Base-by-base conservation (phyloP, 2,329 filamentous ascomycete species). In the Madurella mycetomatis region DNA sequence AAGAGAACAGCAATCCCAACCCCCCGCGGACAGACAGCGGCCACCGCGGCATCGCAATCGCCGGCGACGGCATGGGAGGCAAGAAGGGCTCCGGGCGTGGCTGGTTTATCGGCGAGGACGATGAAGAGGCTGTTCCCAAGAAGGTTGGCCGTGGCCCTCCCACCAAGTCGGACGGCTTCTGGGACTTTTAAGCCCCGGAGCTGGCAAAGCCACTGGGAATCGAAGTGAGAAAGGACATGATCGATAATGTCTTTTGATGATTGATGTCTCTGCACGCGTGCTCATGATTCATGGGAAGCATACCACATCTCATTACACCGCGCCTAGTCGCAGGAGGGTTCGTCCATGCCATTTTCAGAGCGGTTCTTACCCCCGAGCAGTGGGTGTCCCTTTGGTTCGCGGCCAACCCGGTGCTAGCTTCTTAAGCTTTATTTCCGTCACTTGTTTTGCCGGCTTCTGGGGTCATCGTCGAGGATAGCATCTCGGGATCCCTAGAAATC, bases 21-120 rank as follows among this genome's bases (percentile, higher is more conserved):
- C 45, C 55, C 56, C 47, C 45, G 25, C 54, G 55, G 34, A 57
- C 54, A 12, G 55, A 54, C 5, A 57, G 55, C 47, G 65, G 65
- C 30, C 55, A 64, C 30, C 70, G 62, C 51, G 74, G 75, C 30
- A 78, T 79, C 54, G 64, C 65, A 39, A 81, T 81, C 55, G 78
- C 73, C 2, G 83, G 83, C 39, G 81, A 86, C 62, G 85, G 86
- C 50, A 87, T 87, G 84, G 85, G 85, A 43, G 80, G 81, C 41
- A 74, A 74, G 58, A 81, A 77, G 67, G 80, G 77, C 43, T 74
- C 76, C 41, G 72, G 77, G 47, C 73, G 80, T 51, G 69, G 76
- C 64, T 87, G 84, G 83, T 73, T 82, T 7, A 80, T 83, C 57
- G 78, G 79, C 44, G 77, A 76, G 31, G 76, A 76, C 37, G 76